phyloP scores from a whole-genome alignment of 2,329 filamentous ascomycete species.

The Hypoxylon sp. region DNA sequence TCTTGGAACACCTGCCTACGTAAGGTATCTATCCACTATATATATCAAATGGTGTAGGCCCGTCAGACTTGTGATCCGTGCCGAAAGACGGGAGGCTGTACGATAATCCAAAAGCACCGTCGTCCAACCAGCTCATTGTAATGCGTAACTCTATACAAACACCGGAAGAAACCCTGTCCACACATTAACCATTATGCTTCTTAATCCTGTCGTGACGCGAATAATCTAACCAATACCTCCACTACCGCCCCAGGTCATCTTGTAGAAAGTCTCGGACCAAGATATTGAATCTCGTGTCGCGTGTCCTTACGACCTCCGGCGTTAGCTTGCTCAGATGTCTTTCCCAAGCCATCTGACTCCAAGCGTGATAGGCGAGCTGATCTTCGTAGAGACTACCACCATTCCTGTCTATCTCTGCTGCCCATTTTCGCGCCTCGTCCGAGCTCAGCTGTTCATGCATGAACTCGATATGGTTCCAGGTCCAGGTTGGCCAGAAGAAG shows the following conservation, averaged over 20 bases:
- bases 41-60: background rate
- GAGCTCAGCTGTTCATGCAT: slow-evolving; percentile 56
- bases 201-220: background rate
- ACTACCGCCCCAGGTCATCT: slow-evolving; percentile 46
- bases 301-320: slow-evolving; percentile 52
- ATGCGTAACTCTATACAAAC: slow-evolving; percentile 27
- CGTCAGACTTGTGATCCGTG: slow-evolving; percentile 4
- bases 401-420: slow-evolving; percentile 52
- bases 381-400: slow-evolving; percentile 56
- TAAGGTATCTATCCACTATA: no score
- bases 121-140: slow-evolving; percentile 5
- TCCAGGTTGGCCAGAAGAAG: slow-evolving; percentile 62
- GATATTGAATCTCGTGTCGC: slow-evolving; percentile 58
- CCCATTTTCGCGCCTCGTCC: slow-evolving; percentile 53
- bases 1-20: background rate
- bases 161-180: slow-evolving; percentile 7
- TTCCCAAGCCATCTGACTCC: slow-evolving; percentile 58
- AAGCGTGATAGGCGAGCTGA: slow-evolving; percentile 59
- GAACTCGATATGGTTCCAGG: slow-evolving; percentile 57
- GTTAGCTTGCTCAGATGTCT: slow-evolving; percentile 55
- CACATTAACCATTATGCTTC: slow-evolving; percentile 24
- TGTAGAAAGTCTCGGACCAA: slow-evolving; percentile 54
- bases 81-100: slow-evolving; percentile 1
- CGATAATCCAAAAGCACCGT: slow-evolving; percentile 17
- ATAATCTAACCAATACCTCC: slow-evolving; percentile 1